These are phyloP conservation scores for Fusarium luffae DNA, from an alignment of 2,329 filamentous ascomycete species.

Conservation along the genomic window DNA sequence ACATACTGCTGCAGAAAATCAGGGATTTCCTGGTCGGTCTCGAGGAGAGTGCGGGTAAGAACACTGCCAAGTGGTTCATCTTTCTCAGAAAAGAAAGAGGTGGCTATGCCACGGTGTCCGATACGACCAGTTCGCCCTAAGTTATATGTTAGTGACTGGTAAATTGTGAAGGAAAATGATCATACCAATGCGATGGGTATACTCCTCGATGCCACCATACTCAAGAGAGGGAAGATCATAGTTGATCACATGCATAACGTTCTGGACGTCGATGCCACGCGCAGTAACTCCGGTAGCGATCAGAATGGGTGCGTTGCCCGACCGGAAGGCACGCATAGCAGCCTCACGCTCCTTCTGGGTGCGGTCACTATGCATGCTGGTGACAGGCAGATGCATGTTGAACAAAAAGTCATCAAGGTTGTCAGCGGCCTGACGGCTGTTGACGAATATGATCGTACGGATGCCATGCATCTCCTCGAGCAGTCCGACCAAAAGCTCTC, in stretches of 20 bases:
- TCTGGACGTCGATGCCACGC: slow-evolving; percentile 88
- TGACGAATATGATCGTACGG: slow-evolving; percentile 91
- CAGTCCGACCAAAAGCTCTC: slow-evolving; percentile 75
- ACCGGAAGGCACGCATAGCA: slow-evolving; percentile 85
- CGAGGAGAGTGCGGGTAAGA: slow-evolving; percentile 83
- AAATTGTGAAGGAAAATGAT: background rate
- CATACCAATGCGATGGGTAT: slow-evolving; percentile 91
- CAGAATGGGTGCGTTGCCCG: slow-evolving; percentile 79
- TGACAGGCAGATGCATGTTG: slow-evolving; percentile 81
- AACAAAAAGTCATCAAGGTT: slow-evolving; percentile 88
- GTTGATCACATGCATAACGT: slow-evolving; percentile 93
- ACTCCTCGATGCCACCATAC: slow-evolving; percentile 92
- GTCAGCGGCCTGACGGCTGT: slow-evolving; percentile 81
- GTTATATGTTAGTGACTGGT: slow-evolving; percentile 9
- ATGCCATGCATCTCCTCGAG: slow-evolving; percentile 76
- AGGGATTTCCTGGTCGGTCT: slow-evolving; percentile 81
- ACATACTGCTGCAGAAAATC: slow-evolving; percentile 79
- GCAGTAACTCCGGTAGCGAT: slow-evolving; percentile 88
- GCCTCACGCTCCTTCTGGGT: slow-evolving; percentile 94
- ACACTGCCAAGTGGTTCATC: slow-evolving; percentile 79
- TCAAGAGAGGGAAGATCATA: slow-evolving; percentile 81
- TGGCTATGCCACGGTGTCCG: slow-evolving; percentile 85
- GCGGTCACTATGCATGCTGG: slow-evolving; percentile 82
- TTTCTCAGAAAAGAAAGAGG: slow-evolving; percentile 85
- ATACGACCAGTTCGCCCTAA: slow-evolving; percentile 92